Conservation (phyloP, 2,329 filamentous ascomycete genomes). For the Fonsecaea nubica region DNA sequence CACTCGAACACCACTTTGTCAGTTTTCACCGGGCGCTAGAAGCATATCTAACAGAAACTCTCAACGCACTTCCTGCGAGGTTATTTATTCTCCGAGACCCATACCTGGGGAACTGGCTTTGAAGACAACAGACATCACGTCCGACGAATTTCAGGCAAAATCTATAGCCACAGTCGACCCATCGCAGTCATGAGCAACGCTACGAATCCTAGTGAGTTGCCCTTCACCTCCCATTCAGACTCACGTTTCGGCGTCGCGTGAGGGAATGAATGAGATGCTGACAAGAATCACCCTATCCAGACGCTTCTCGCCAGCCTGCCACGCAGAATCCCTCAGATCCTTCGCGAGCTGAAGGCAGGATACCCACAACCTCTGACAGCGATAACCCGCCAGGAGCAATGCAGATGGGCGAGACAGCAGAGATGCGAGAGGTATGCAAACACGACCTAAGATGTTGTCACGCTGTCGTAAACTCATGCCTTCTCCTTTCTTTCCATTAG, state of each 20-base stretch:
- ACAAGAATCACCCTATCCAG: not conserved
- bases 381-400: conserved; percentile 2
- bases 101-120: not conserved
- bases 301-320: not conserved
- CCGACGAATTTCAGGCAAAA: not conserved
- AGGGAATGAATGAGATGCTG: not conserved
- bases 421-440: conserved; percentile 16
- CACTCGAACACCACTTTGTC: not conserved
- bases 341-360: not conserved
- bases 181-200: not conserved
- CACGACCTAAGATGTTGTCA: not conserved
- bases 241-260: not conserved
- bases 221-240: not conserved
- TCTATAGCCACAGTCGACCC: not conserved
- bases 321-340: not conserved
- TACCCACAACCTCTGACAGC: not conserved
- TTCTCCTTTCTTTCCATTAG: not conserved
- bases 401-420: conserved; percentile 12
- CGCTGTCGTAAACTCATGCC: not conserved
- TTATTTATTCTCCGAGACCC: not conserved
- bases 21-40: not conserved
- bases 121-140: not conserved
- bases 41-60: not conserved
- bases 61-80: not conserved
- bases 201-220: not conserved